phyloP scores from a whole-genome alignment of 805 yeast species.

The Saccharomycodes ludwigii region DNA sequence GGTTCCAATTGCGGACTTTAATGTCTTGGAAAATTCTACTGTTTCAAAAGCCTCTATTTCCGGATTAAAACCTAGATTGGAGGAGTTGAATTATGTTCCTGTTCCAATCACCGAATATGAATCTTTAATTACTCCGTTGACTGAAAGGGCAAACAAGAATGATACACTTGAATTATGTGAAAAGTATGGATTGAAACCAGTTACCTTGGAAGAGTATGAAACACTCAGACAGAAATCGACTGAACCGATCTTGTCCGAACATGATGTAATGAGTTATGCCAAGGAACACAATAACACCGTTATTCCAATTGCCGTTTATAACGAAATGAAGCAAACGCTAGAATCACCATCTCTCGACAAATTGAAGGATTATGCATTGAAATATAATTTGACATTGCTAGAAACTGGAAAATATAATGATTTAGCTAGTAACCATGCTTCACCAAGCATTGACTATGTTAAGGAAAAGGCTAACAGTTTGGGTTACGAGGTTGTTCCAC shows the following conservation, averaged over 20 bases:
- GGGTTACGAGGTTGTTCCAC: slow-evolving; percentile 11
- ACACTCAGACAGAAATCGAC: slow-evolving; percentile 8
- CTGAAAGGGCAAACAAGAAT: slow-evolving; percentile 6
- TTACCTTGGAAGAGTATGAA: slow-evolving; percentile 9
- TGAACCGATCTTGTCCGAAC: too few relatives aligned
- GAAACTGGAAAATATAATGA: slow-evolving; percentile 6
- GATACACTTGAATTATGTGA: slow-evolving; percentile 11
- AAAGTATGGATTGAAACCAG: slow-evolving; percentile 9
- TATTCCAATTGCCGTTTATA: slow-evolving; percentile 1
- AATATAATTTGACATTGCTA: slow-evolving; percentile 6
- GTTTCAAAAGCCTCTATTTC: slow-evolving; percentile 4
- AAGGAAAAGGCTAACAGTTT: slow-evolving; percentile 21
- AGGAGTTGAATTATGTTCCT: too few relatives aligned
- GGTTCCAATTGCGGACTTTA: slow-evolving; percentile 9
- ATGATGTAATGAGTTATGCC: too few relatives aligned
- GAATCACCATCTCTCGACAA: too few relatives aligned
- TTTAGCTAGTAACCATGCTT: slow-evolving; percentile 5
- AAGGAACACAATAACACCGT: background rate
- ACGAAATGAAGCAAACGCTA: slow-evolving; percentile 1
- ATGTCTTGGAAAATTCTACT: slow-evolving; percentile 4
- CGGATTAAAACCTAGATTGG: too few relatives aligned
- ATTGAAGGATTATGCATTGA: slow-evolving; percentile 7
- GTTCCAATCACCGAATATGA: too few relatives aligned
- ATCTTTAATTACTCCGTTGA: too few relatives aligned
- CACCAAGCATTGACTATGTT: slow-evolving; percentile 24